Base-by-base conservation (phyloP, 345 rosid genomes). In the Populus deltoides region DNA sequence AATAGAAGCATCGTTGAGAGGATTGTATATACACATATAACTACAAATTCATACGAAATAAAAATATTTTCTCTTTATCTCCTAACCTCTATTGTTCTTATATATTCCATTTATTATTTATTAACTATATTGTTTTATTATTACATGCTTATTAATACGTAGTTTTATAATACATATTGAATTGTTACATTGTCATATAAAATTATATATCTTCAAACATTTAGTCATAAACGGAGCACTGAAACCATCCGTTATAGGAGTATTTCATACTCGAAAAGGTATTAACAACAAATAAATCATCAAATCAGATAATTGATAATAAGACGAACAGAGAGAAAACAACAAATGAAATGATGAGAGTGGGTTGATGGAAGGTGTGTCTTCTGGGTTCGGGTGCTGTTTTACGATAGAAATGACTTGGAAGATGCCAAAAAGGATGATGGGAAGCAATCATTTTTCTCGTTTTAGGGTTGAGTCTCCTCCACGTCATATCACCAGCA, bases 351-450 rank as follows among this genome's bases (percentile, higher is more conserved):
- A 83, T 79, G 86, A 79, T 69, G 85, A 69, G 65, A 66, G 67
- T 0, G 76, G 73, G 61, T 47, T 51, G 81, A 79, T 73, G 74
- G 77, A 77, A 69, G 76, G 78, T 18, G 41, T 41, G 45, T 41
- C 67, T 0, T 69, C 41, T 38, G 41, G 79, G 81, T 74, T 71
- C 75, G n/a, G 55, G 27, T 4, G 72, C 66, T 65, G 22, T 29
- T 75, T 72, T 24, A 68, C 38, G 77, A 55, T 27, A 29, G 61
- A 29, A 74, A 74, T 11, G 61, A 74, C 31, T 17, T 8, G 9
- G 67, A 84, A 83, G 61, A 77, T 25, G 75, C 83, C 84, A 68
- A 81, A 81, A 79, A 71, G 22, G 18, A 71, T 68, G 81, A 81
- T 72, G 68, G 27, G 45, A 77, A 1, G 49, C 29, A 27, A 78